Evolutionary conservation across 805 yeast species (phyloP).

Genomic region (Pichia heedii): DNA sequence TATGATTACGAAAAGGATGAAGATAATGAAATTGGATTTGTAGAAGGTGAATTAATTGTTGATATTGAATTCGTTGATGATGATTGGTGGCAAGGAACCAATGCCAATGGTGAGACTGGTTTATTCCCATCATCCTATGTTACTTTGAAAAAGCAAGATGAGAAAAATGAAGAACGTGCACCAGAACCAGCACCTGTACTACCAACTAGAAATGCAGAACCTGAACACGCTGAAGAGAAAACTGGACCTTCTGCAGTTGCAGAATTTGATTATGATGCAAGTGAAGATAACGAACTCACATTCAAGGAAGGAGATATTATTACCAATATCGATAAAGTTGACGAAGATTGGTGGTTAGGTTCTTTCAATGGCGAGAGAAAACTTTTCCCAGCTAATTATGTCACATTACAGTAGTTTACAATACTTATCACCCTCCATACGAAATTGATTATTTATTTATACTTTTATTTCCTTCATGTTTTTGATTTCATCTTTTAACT

Average conservation of each 20-base stretch:
- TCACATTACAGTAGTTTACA: conserved; percentile 25
- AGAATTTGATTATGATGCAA: conserved; percentile 75
- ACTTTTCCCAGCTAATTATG: conserved; percentile 89
- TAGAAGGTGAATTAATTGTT: conserved; percentile 57
- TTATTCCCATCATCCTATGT: conserved; percentile 53
- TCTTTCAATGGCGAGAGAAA: conserved; percentile 69
- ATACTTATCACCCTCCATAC: no score
- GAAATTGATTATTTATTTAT: no score
- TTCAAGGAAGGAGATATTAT: conserved; percentile 81
- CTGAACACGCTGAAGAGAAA: conserved; percentile 12
- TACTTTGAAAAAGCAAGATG: conserved; percentile 23
- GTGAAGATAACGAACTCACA: conserved; percentile 83
- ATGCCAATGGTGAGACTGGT: conserved; percentile 37
- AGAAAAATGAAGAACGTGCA: conserved; percentile 10
- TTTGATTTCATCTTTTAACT: not conserved
- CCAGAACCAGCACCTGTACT: conserved; percentile 11
- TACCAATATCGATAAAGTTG: conserved; percentile 75
- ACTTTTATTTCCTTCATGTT: not conserved
- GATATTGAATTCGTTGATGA: conserved; percentile 63
- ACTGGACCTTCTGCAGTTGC: conserved; percentile 47
- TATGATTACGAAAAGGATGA: conserved; percentile 74
- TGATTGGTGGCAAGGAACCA: conserved; percentile 54
- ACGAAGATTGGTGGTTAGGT: conserved; percentile 98
- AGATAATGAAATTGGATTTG: conserved; percentile 62
- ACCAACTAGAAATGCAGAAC: conserved; percentile 11